These are phyloP conservation scores for Moesziomyces parantarcticus DNA, from an alignment of 1,284 basidiomycete genomes.

Conservation along the genomic window DNA sequence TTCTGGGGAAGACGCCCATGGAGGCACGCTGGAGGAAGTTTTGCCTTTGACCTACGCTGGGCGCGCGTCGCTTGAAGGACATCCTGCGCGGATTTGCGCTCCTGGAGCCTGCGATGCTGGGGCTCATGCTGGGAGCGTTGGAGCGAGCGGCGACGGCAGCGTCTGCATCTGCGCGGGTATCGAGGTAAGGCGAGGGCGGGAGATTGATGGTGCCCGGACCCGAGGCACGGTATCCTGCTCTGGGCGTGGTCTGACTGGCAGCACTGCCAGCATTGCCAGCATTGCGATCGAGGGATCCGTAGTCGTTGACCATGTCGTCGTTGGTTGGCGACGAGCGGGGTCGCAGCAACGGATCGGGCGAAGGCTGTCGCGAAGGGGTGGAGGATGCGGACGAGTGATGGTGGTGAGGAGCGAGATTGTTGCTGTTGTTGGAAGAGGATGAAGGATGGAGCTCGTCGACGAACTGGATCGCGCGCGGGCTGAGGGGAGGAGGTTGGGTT, in stretches of 20 bases:
- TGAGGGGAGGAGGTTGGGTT: conserved; percentile 11
- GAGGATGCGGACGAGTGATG: conserved; percentile 1
- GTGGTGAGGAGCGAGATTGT: conserved; percentile 7
- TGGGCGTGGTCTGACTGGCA: neutral
- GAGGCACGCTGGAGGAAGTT: conserved; percentile 51
- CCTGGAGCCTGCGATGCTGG: conserved; percentile 27
- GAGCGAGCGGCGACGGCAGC: conserved; percentile 1
- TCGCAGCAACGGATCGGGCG: conserved; percentile 27
- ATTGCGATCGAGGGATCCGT: conserved; percentile 22
- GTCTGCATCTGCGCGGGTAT: conserved; percentile 1
- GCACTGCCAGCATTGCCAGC: neutral
- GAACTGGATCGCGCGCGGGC: conserved; percentile 41
- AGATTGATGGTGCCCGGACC: conserved; percentile 42
- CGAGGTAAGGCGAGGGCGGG: conserved; percentile 31
- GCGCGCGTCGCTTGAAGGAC: conserved; percentile 48
- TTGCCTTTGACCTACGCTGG: conserved; percentile 27
- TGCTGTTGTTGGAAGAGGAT: conserved; percentile 18
- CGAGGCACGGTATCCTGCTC: conserved; percentile 28
- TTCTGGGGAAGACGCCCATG: conserved; percentile 47
- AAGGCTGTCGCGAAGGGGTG: conserved; percentile 8
- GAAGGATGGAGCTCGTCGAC: conserved; percentile 27
- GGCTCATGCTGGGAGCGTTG: conserved; percentile 25
- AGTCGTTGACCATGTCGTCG: conserved; percentile 22
- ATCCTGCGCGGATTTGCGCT: conserved; percentile 18
- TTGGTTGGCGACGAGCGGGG: conserved; percentile 11